Percentiles rank a stretch among this genome's conserved stretches.
Conservation (phyloP, 495 filamentous ascomycete genomes). For the Hypoxylon rickii region DNA sequence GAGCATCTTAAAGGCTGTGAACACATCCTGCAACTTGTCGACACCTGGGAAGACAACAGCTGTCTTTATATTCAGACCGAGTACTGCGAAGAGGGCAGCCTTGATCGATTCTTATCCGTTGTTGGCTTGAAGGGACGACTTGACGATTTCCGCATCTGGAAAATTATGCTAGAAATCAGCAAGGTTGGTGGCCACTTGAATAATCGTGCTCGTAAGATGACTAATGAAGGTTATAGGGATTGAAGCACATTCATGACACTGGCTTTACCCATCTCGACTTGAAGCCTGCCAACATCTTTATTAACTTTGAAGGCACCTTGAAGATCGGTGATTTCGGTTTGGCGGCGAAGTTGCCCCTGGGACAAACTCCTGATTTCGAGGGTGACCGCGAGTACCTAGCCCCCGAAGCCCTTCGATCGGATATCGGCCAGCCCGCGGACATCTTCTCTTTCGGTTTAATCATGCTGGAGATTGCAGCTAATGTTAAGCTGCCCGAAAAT, state of each 20-base stretch:
- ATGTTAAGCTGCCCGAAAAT: constrained; percentile 89
- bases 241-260: constrained; percentile 84
- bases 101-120: constrained; percentile 78
- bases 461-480: constrained; percentile 90
- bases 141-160: constrained; percentile 98
- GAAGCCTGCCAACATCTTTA: constrained; percentile 92
- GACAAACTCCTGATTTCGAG: constrained; percentile 79
- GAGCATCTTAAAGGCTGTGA: constrained; percentile 72
- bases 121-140: constrained; percentile 81
- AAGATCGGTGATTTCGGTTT: constrained; percentile 98
- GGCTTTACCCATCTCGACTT: constrained; percentile 93
- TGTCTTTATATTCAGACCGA: constrained; percentile 97
- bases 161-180: constrained; percentile 83
- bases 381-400: constrained; percentile 96
- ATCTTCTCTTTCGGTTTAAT: constrained; percentile 93
- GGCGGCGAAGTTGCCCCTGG: constrained; percentile 78
- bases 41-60: constrained; percentile 79
- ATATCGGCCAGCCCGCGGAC: constrained; percentile 87
- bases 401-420: constrained; percentile 82
- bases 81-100: constrained; percentile 88
- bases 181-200: constrained; percentile 58
- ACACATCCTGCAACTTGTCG: constrained; percentile 78
- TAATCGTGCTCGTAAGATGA: background rate
- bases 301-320: constrained; percentile 85
- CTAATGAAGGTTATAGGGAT: constrained; percentile 61